Conservation (phyloP, 345 rosid genomes). For the Camelina hispida region DNA sequence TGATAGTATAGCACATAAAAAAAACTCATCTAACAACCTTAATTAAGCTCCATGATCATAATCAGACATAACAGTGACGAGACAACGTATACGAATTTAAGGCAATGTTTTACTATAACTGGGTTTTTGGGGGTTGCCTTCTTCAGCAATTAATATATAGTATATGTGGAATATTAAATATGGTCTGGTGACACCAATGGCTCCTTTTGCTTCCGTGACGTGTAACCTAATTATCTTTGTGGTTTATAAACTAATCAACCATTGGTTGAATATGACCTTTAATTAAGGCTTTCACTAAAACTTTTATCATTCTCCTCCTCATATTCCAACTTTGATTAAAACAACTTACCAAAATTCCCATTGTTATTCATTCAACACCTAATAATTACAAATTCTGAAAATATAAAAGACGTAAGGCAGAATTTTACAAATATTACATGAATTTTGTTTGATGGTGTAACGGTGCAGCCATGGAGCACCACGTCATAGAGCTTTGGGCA, state of each 20-base stretch:
- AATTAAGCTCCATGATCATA: neutral
- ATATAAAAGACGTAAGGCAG: conserved; percentile 14
- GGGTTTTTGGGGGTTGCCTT: conserved; percentile 21
- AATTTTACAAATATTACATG: neutral
- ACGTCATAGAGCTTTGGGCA: conserved; percentile 27
- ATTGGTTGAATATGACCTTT: conserved; percentile 30
- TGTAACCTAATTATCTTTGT: conserved; percentile 33
- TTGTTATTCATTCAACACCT: conserved; percentile 17
- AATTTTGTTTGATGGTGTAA: neutral
- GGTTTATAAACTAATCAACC: conserved; percentile 25
- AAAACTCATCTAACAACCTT: neutral
- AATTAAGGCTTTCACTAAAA: conserved; percentile 13
- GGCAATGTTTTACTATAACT: conserved; percentile 21
- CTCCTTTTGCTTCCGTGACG: conserved; percentile 27
- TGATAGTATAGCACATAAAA: neutral
- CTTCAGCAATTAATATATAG: conserved; percentile 15
- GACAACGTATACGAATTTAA: conserved; percentile 23
- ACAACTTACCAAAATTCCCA: conserved; percentile 22
- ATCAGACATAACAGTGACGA: conserved; percentile 13
- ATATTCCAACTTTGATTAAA: neutral
- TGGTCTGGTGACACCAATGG: conserved; percentile 32
- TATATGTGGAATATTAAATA: conserved; percentile 15
- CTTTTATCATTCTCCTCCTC: neutral
- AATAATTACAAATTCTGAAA: conserved; percentile 15
- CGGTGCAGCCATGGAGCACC: conserved; percentile 41